Evolutionary conservation across 768 basidiomycete genomes (phyloP).

Genomic region (Auricularia auricula-judae): DNA sequence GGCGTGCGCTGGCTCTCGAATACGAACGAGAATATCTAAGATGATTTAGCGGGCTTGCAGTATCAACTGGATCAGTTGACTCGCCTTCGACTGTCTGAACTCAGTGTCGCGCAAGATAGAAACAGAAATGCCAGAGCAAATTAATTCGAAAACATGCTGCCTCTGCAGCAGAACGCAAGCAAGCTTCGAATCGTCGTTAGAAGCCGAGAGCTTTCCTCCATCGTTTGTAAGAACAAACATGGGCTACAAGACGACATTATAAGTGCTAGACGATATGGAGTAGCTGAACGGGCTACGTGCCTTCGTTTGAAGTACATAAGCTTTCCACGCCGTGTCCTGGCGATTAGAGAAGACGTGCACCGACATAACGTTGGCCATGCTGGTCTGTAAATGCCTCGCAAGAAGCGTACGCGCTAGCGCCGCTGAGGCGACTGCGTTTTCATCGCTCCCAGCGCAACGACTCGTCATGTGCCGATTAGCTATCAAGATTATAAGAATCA

Average conservation of each 20-base stretch:
- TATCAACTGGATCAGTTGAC: neutral
- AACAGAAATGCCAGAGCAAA: slow-evolving; percentile 39
- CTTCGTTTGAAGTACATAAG: slow-evolving; percentile 31
- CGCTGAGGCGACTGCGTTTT: slow-evolving; percentile 33
- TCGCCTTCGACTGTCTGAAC: slow-evolving; percentile 54
- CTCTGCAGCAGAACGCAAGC: slow-evolving; percentile 36
- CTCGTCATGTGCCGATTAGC: slow-evolving; percentile 32
- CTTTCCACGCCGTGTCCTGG: slow-evolving; percentile 37
- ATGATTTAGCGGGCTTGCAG: neutral
- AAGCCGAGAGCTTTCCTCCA: slow-evolving; percentile 25
- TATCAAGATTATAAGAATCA: slow-evolving; percentile 13
- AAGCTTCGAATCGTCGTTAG: slow-evolving; percentile 8
- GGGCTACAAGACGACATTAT: slow-evolving; percentile 28
- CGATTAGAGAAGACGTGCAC: slow-evolving; percentile 37
- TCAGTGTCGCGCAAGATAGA: slow-evolving; percentile 41
- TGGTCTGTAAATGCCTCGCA: slow-evolving; percentile 34
- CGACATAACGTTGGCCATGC: slow-evolving; percentile 21
- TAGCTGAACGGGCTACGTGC: slow-evolving; percentile 14
- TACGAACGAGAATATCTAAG: slow-evolving; percentile 51
- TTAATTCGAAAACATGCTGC: slow-evolving; percentile 35
- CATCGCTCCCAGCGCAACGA: slow-evolving; percentile 22
- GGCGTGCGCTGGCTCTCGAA: slow-evolving; percentile 26
- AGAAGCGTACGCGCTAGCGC: slow-evolving; percentile 41
- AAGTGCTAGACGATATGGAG: too few species aligned
- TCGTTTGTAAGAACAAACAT: slow-evolving; percentile 57